These are phyloP conservation scores for Metschnikowia amazonensis DNA, from an alignment of 805 yeast species.

Conservation along the genomic window DNA sequence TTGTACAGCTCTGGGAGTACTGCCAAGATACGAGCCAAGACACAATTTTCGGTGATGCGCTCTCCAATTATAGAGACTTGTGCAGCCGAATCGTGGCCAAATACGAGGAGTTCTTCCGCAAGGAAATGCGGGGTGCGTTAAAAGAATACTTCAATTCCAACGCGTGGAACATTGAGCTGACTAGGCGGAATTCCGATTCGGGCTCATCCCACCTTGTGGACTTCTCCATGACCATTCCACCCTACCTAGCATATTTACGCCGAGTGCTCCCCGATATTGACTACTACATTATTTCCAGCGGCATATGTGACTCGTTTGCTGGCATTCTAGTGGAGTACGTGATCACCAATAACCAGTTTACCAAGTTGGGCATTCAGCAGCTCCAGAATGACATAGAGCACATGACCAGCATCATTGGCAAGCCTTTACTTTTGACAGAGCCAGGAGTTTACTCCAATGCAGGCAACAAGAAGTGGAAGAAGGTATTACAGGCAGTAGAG, in stretches of 20 bases:
- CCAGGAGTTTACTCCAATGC: slow-evolving; percentile 19
- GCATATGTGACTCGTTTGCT: slow-evolving; percentile 26
- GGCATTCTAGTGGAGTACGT: slow-evolving; percentile 34
- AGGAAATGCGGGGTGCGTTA: slow-evolving; percentile 29
- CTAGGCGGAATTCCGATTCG: slow-evolving; percentile 17
- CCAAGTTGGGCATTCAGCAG: slow-evolving; percentile 30
- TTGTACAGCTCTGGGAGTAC: slow-evolving; percentile 38
- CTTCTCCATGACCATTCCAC: slow-evolving; percentile 25
- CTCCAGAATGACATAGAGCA: slow-evolving; percentile 29
- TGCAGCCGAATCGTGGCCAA: slow-evolving; percentile 19
- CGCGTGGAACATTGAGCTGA: slow-evolving; percentile 27
- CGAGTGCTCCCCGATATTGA: slow-evolving; percentile 27
- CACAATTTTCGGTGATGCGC: slow-evolving; percentile 29
- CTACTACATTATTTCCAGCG: slow-evolving; percentile 27
- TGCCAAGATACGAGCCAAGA: slow-evolving; percentile 21
- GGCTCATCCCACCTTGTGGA: slow-evolving; percentile 19
- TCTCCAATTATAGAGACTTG: slow-evolving; percentile 24
- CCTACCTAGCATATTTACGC: slow-evolving; percentile 23
- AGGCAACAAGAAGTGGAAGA: slow-evolving; percentile 22
- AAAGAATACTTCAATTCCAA: slow-evolving; percentile 37
- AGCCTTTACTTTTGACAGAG: slow-evolving; percentile 18
- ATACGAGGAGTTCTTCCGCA: slow-evolving; percentile 30
- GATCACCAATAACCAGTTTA: slow-evolving; percentile 38
- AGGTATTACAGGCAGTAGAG: slow-evolving; percentile 28
- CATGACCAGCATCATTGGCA: slow-evolving; percentile 17